phyloP scores from a whole-genome alignment of 2,329 filamentous ascomycete genomes.

The Mariannaea sp. region DNA sequence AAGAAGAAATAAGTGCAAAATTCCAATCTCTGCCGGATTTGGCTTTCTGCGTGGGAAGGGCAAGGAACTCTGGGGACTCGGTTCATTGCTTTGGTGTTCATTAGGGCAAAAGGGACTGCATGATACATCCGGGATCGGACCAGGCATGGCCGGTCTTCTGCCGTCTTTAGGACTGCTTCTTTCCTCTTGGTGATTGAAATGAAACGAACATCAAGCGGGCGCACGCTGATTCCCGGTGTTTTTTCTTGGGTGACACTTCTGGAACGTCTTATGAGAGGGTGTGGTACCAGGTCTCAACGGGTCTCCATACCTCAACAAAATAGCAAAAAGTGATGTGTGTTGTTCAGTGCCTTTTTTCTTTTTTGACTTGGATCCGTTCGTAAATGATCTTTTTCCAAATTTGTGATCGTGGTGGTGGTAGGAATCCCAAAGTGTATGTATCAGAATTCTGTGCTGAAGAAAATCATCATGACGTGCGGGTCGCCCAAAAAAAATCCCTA shows the following conservation, averaged over 20 bases:
- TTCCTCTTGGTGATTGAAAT: constrained; percentile 54
- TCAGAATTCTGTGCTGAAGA: not conserved
- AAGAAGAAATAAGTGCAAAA: constrained; percentile 69
- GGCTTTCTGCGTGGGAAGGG: constrained; percentile 43
- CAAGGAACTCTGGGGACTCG: constrained; percentile 45
- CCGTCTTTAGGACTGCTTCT: constrained; percentile 51
- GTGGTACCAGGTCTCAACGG: not conserved
- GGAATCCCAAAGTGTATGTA: too few species aligned
- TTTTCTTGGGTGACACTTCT: constrained; percentile 31
- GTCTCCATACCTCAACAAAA: not conserved
- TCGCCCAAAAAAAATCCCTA: constrained; percentile 34
- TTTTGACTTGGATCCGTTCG: not conserved
- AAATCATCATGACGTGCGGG: constrained; percentile 37
- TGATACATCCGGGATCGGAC: constrained; percentile 48
- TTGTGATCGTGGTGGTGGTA: too few species aligned
- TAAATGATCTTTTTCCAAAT: not conserved
- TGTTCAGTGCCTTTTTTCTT: not conserved
- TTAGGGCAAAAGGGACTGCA: constrained; percentile 56
- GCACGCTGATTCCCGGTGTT: constrained; percentile 30
- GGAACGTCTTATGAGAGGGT: constrained; percentile 2
- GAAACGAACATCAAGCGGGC: constrained; percentile 48
- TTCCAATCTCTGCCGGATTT: constrained; percentile 35
- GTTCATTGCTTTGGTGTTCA: constrained; percentile 61
- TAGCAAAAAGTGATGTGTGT: not conserved
- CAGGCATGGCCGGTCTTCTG: constrained; percentile 50